A percentile compares a stretch with the other conserved stretches of the same genome.
These are phyloP conservation scores for Omphalotus guepiniiformis DNA, from an alignment of 768 basidiomycete genomes.

Conservation along the genomic window DNA sequence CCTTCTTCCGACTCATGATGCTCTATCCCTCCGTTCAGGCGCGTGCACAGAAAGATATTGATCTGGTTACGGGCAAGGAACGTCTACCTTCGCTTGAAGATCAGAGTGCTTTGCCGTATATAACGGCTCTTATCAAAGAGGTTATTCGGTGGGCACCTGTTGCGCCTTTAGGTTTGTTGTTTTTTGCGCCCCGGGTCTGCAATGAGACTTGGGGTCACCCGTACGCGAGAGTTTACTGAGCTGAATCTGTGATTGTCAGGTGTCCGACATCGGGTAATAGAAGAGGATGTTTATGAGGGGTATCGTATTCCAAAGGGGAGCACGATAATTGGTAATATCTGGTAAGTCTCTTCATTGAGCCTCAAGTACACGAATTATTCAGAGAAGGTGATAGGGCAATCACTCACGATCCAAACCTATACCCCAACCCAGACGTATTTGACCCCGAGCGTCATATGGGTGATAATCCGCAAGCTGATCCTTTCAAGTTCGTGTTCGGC, in stretches of 20 bases:
- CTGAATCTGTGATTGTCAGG: too few species aligned
- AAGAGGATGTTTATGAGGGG: conserved; percentile 7
- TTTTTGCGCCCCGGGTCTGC: too few species aligned
- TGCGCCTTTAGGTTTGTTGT: not conserved
- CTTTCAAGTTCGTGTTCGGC: conserved; percentile 19
- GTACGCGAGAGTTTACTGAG: too few species aligned
- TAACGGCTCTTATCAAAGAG: conserved; percentile 5
- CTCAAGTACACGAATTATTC: too few species aligned
- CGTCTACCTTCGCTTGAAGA: conserved; percentile 41
- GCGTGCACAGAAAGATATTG: conserved; percentile 42
- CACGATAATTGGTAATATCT: conserved; percentile 8
- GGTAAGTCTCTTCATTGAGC: too few species aligned
- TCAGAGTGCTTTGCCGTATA: conserved; percentile 34
- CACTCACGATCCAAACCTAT: not conserved
- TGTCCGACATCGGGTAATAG: too few species aligned
- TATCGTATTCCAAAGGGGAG: conserved; percentile 5
- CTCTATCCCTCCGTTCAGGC: conserved; percentile 33
- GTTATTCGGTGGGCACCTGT: not conserved
- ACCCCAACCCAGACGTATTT: conserved; percentile 1
- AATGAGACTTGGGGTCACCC: too few species aligned
- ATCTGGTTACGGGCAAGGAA: conserved; percentile 29
- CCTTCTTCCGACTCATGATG: conserved; percentile 45
- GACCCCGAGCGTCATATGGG: conserved; percentile 5
- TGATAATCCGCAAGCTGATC: conserved; percentile 1
- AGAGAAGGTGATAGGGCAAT: too few species aligned